Conservation (phyloP, 768 basidiomycete genomes). For the Collybia nuda region DNA sequence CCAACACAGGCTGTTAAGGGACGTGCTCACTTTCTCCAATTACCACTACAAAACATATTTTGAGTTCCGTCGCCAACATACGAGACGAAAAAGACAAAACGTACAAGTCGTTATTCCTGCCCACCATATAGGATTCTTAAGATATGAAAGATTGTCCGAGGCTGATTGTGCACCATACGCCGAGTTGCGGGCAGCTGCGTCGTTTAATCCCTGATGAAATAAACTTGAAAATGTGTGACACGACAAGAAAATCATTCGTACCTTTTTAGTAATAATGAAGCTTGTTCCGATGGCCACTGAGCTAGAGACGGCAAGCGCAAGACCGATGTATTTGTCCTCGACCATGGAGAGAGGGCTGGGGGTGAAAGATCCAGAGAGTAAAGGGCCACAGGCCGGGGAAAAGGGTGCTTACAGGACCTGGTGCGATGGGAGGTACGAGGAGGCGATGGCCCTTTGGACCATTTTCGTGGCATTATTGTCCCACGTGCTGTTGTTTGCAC, state of each 20-base stretch:
- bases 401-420: conserved; percentile 3
- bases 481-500: conserved; percentile 17
- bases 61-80: conserved; percentile 2
- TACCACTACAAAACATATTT: conserved; percentile 59
- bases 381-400: conserved; percentile 15
- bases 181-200: conserved; percentile 62
- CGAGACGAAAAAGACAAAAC: conserved; percentile 29
- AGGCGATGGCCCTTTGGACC: not conserved
- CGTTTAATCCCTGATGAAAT: conserved; percentile 80
- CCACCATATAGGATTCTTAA: conserved; percentile 97
- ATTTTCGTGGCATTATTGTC: conserved; percentile 19
- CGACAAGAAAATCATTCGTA: conserved; percentile 22
- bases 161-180: conserved; percentile 52
- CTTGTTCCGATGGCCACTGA: conserved; percentile 90
- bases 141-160: conserved; percentile 83
- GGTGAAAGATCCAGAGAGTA: conserved; percentile 6
- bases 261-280: conserved; percentile 99
- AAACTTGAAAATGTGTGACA: not conserved
- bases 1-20: too few relatives aligned
- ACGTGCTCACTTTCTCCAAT: conserved; percentile 76
- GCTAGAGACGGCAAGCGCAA: conserved; percentile 83
- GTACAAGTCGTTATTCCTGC: conserved; percentile 88
- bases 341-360: conserved; percentile 45
- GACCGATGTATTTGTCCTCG: conserved; percentile 95
- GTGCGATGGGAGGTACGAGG: conserved; percentile 1